Evolutionary conservation across 768 basidiomycete species (phyloP).

Genomic region (Suillus bovinus): DNA sequence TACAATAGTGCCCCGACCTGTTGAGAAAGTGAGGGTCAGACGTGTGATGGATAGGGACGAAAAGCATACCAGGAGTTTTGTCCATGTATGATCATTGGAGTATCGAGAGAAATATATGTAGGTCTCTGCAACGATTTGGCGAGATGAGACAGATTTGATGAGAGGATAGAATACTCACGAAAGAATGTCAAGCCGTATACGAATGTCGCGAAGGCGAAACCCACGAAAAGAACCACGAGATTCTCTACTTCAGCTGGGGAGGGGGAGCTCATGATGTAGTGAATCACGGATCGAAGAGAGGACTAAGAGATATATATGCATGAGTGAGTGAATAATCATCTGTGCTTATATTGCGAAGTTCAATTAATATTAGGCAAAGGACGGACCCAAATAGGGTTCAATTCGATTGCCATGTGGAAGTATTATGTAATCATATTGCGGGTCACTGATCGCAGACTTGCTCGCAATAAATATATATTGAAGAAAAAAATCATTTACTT

Average conservation of each 20-base stretch:
- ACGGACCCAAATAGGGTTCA: background rate
- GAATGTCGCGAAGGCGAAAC: conserved; percentile 27
- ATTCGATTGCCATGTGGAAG: background rate
- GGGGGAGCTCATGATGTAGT: conserved; percentile 18
- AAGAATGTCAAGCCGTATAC: conserved; percentile 37
- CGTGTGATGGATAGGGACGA: background rate
- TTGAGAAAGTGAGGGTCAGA: background rate
- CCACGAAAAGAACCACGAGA: conserved; percentile 25
- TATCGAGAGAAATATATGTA: conserved; percentile 33
- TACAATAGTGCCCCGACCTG: conserved; percentile 27
- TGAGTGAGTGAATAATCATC: background rate
- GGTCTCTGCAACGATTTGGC: conserved; percentile 16
- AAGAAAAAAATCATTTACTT: too few species aligned
- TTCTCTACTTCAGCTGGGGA: conserved; percentile 28
- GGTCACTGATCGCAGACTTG: too few species aligned
- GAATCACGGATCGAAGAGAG: background rate
- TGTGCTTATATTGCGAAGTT: conserved; percentile 13
- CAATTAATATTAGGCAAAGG: background rate
- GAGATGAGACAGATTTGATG: background rate
- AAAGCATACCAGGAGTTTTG: conserved; percentile 23
- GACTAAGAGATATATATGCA: conserved; percentile 6
- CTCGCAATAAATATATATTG: too few species aligned
- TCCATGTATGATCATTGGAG: conserved; percentile 20
- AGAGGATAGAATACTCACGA: conserved; percentile 19
- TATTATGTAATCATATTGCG: background rate